Evolutionary conservation across 768 basidiomycete genomes (phyloP).

Genomic region (Amanita fuliginea): DNA sequence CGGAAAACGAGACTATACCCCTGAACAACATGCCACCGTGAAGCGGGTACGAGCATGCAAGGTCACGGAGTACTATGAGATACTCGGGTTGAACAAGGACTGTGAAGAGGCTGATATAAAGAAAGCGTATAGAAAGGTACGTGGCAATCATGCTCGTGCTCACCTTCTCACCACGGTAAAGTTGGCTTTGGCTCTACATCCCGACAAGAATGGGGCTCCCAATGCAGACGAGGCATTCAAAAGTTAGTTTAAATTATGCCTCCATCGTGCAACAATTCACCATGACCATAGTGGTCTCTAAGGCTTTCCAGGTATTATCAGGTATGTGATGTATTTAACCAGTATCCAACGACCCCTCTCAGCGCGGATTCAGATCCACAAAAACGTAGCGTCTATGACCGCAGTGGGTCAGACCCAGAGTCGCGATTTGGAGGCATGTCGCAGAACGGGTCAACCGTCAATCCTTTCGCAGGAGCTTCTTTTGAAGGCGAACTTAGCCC

Average conservation of each 20-base stretch:
- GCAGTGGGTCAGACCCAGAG: slow-evolving; percentile 82
- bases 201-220: slow-evolving; percentile 95
- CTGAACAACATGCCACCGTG: slow-evolving; percentile 75
- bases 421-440: slow-evolving; percentile 64
- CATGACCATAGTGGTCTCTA: slow-evolving; percentile 73
- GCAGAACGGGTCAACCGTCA: slow-evolving; percentile 37
- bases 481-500: slow-evolving; percentile 86
- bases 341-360: neutral
- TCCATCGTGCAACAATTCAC: slow-evolving; percentile 6
- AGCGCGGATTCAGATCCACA: slow-evolving; percentile 49
- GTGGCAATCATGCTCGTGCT: neutral
- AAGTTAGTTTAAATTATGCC: slow-evolving; percentile 38
- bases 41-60: slow-evolving; percentile 80
- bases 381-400: slow-evolving; percentile 82
- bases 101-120: slow-evolving; percentile 83
- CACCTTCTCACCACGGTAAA: slow-evolving; percentile 16
- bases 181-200: slow-evolving; percentile 84
- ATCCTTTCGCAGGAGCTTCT: slow-evolving; percentile 36
- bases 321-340: slow-evolving; percentile 25
- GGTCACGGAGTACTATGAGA: slow-evolving; percentile 88
- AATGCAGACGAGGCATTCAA: slow-evolving; percentile 98
- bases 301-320: slow-evolving; percentile 92
- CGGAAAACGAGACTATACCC: slow-evolving; percentile 79
- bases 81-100: slow-evolving; percentile 65
- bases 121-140: slow-evolving; percentile 93